Percentiles rank a stretch among this genome's conserved stretches.
phyloP scores from a whole-genome alignment of 2,329 filamentous ascomycete genomes.

The Arthroderma sp. region DNA sequence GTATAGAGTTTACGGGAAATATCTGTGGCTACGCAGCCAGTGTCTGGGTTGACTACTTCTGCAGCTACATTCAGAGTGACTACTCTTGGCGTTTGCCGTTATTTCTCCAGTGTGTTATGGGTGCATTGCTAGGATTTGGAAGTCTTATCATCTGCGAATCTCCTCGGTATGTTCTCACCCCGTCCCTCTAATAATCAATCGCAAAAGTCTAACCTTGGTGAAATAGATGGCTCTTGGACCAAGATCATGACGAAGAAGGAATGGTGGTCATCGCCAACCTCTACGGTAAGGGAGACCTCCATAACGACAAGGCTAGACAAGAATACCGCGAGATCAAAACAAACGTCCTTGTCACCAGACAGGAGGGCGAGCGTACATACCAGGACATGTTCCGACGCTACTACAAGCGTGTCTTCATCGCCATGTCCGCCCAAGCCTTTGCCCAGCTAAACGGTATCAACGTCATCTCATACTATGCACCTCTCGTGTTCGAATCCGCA shows the following conservation, averaged over 20 bases:
- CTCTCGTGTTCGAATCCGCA: conserved; percentile 88
- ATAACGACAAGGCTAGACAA: conserved; percentile 80
- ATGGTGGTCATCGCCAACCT: conserved; percentile 97
- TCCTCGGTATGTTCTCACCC: conserved; percentile 52
- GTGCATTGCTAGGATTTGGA: conserved; percentile 67
- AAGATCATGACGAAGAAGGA: conserved; percentile 95
- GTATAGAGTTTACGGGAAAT: conserved; percentile 96
- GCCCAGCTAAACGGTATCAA: conserved; percentile 98
- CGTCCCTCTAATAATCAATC: background rate
- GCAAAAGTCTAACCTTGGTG: conserved; percentile 17
- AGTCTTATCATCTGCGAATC: conserved; percentile 94
- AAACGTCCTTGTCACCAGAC: conserved; percentile 82
- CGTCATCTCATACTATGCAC: conserved; percentile 97
- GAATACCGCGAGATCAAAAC: conserved; percentile 99
- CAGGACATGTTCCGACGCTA: conserved; percentile 90
- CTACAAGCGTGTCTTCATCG: conserved; percentile 84
- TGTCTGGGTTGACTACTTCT: conserved; percentile 98
- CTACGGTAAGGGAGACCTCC: conserved; percentile 90
- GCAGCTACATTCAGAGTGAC: conserved; percentile 74
- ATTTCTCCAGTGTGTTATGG: conserved; percentile 90
- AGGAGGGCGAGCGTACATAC: conserved; percentile 90
- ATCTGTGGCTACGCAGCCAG: conserved; percentile 92
- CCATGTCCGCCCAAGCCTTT: conserved; percentile 93
- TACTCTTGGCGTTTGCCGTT: conserved; percentile 85
- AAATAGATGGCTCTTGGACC: conserved; percentile 83